Percentiles rank a stretch among this genome's conserved stretches.
These are phyloP conservation scores for Phyllostachys edulis DNA, from an alignment of 176 grass and related monocot species.

Conservation along the genomic window DNA sequence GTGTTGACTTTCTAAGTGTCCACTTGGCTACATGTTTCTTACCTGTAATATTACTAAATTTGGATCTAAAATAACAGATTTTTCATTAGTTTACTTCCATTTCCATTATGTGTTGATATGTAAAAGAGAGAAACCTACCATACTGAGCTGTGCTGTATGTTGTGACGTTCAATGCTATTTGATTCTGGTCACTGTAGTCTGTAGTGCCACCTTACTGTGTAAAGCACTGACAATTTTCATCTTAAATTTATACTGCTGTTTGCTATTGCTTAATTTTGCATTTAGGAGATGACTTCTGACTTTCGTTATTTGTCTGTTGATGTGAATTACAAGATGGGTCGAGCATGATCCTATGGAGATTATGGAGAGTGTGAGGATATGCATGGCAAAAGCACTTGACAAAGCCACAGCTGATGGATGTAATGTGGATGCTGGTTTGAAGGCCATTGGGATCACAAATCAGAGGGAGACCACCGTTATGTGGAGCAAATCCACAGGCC, in stretches of 20 bases:
- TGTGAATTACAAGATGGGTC: constrained; percentile 68
- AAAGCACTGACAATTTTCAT: not conserved
- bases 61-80: not conserved
- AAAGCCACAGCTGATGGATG: constrained; percentile 55
- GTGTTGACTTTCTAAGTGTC: no score
- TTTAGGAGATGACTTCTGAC: not conserved
- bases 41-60: not conserved
- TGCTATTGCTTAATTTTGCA: not conserved
- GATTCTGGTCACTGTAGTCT: not conserved
- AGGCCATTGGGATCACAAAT: constrained; percentile 85
- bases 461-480: constrained; percentile 91
- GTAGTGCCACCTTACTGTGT: not conserved
- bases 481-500: constrained; percentile 92
- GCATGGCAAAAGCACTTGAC: constrained; percentile 56
- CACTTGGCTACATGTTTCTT: not conserved
- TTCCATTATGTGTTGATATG: not conserved
- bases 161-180: not conserved
- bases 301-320: not conserved
- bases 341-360: constrained; percentile 98
- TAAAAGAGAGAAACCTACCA: not conserved
- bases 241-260: not conserved
- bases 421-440: constrained; percentile 60
- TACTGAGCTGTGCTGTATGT: not conserved
- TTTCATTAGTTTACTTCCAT: not conserved
- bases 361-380: constrained; percentile 63